phyloP scores from a whole-genome alignment of 495 filamentous ascomycete species.

The Podospora australis region DNA sequence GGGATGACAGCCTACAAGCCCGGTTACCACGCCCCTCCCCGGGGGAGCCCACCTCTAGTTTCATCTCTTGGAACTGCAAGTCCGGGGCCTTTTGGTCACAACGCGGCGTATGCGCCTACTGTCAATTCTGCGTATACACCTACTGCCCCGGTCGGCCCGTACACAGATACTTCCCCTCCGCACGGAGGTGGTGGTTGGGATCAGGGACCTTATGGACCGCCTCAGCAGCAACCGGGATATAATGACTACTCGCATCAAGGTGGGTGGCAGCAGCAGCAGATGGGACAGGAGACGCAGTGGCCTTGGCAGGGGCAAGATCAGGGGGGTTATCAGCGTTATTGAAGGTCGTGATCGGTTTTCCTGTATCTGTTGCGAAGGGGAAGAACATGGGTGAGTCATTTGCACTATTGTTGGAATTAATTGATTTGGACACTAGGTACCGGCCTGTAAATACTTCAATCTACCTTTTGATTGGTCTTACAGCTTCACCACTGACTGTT shows the following conservation, averaged over 20 bases:
- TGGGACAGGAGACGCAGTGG: no score
- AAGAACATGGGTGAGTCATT: no score
- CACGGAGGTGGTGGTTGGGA: not conserved
- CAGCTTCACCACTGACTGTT: no score
- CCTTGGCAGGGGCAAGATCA: no score
- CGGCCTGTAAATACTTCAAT: no score
- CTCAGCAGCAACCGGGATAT: not conserved
- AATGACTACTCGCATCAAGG: not conserved
- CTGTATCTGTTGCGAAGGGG: no score
- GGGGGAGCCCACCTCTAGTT: slow-evolving; percentile 1
- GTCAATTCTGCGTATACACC: not conserved
- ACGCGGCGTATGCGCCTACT: not conserved
- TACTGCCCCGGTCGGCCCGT: not conserved
- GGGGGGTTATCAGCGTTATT: no score
- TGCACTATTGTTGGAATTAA: no score
- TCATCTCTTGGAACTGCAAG: not conserved
- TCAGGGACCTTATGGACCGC: not conserved
- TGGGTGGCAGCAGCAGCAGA: not conserved
- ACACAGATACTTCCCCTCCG: not conserved
- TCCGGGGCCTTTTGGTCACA: slow-evolving; percentile 3
- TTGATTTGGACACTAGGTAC: no score
- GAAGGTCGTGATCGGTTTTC: no score
- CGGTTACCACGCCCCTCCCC: slow-evolving; percentile 1
- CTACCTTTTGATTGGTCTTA: no score
- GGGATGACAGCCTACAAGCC: slow-evolving; percentile 4